phyloP scores from a whole-genome alignment of 129 eudicot species.

The Sambucus nigra region DNA sequence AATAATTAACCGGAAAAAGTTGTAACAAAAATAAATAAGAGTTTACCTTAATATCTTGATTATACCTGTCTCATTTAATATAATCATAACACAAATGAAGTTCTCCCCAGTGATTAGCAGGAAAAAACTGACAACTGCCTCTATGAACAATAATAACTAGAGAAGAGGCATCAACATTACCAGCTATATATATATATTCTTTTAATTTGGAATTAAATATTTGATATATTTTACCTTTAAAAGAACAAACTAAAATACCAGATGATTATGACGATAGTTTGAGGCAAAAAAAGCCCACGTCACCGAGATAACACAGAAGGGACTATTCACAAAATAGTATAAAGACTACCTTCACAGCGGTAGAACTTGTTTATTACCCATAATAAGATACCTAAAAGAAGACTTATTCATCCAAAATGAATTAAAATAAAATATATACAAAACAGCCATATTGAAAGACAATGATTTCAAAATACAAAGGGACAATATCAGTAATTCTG shows the following conservation, averaged over 20 bases:
- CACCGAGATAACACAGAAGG: conserved; percentile 14
- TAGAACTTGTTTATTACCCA: conserved; percentile 16
- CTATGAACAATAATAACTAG: conserved; percentile 35
- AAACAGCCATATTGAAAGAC: conserved; percentile 21
- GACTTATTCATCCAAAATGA: conserved; percentile 17
- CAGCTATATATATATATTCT: conserved; percentile 7
- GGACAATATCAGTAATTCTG: conserved; percentile 25
- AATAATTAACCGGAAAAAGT: conserved; percentile 4
- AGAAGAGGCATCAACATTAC: conserved; percentile 14
- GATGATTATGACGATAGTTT: conserved; percentile 8
- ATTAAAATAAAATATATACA: conserved; percentile 12
- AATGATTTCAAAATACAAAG: conserved; percentile 33
- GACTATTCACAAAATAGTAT: conserved; percentile 11
- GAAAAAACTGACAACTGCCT: conserved; percentile 28
- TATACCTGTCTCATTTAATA: conserved; percentile 57
- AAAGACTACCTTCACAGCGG: conserved; percentile 25
- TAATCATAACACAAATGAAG: conserved; percentile 56
- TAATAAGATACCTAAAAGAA: conserved; percentile 16
- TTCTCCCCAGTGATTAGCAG: conserved; percentile 62
- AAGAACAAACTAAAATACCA: conserved; percentile 10
- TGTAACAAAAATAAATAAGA: conserved; percentile 14
- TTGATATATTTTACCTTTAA: conserved; percentile 2
- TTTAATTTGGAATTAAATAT: conserved; percentile 2
- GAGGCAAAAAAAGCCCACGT: conserved; percentile 10
- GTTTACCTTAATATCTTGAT: conserved; percentile 22